Conservation (phyloP, 768 basidiomycete genomes). For the Mycena filopes region DNA sequence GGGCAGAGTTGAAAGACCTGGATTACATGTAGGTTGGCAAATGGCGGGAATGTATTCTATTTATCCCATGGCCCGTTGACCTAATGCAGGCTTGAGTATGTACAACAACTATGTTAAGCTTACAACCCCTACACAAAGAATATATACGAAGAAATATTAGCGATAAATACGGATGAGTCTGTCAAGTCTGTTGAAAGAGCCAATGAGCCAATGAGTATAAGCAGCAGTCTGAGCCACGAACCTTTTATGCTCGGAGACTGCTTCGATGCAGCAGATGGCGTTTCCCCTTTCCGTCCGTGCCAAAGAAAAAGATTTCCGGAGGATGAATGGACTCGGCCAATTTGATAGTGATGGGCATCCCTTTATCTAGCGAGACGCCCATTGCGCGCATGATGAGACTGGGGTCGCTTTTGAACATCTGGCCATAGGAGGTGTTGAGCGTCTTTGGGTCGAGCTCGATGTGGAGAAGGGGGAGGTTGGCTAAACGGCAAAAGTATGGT, state of each 20-base stretch:
- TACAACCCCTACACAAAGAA: too few relatives aligned
- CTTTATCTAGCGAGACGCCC: slow-evolving; percentile 23
- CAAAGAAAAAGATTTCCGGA: slow-evolving; percentile 14
- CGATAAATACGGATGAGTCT: too few relatives aligned
- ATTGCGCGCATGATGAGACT: slow-evolving; percentile 17
- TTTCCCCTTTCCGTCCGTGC: slow-evolving; percentile 6
- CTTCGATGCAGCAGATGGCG: slow-evolving; percentile 17
- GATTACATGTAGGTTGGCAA: not conserved
- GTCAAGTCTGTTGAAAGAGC: too few relatives aligned
- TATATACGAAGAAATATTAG: not conserved
- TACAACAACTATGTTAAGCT: too few relatives aligned
- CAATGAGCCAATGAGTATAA: too few relatives aligned
- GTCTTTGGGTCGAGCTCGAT: slow-evolving; percentile 13
- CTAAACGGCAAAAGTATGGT: not conserved
- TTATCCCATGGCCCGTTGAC: too few relatives aligned
- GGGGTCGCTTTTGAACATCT: slow-evolving; percentile 16
- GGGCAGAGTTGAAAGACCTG: slow-evolving; percentile 17
- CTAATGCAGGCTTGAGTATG: too few relatives aligned
- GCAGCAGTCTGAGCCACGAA: not conserved
- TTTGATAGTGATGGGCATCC: slow-evolving; percentile 19
- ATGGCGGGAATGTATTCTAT: too few relatives aligned
- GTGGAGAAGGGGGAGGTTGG: slow-evolving; percentile 16
- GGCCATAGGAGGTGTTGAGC: slow-evolving; percentile 17
- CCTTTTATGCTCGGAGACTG: not conserved
- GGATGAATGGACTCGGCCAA: slow-evolving; percentile 6